Base-by-base conservation (phyloP, 2,329 filamentous ascomycete genomes). In the Plenodomus lindquistii region DNA sequence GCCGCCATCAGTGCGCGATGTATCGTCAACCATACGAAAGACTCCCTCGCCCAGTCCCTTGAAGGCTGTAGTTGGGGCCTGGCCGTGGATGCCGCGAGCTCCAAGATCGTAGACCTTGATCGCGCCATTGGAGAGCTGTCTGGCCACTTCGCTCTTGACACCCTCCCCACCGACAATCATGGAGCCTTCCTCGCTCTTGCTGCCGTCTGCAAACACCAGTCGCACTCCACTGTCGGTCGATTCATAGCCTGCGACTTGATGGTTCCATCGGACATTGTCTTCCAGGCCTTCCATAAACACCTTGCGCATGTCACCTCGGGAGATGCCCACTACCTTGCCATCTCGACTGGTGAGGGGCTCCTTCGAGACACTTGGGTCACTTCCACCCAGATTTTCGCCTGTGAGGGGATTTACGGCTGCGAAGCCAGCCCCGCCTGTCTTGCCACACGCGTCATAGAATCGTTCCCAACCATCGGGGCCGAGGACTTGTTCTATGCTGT, bases 41-140 rank as follows among this genome's bases (percentile, higher is more conserved):
- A 88, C 85, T 2, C 85, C 85, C 65, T 87, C 84, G 1, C 84
- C 84, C 1, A 87, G 73, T 0, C 67, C 77, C 50, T 80, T 81
- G 73, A 86, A 87, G 0, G 84, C 83, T 0, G 79, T 77, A 0
- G 79, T 83, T 0, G 83, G 82, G 7, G 85, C 83, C 62, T 86
- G 83, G 0, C 85, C 85, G 55, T 87, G 85, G 19, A 87, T 86
- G 1, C 84, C 83, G 40, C 84, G 70, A 0, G 84, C 81, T 2
- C 84, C 84, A 0, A 83, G 82, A 56, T 87, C 85, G 60, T 80
- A 87, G 4, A 84, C 79, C 64, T 85, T 86, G 38, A 86, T 64
- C 40, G 71, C 78, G 1, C 82, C 83, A 3, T 73, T 72, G 0
- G 81, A 84, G 3, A 86, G 70, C 67, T 87, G 84, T 57, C 77